phyloP scores from a whole-genome alignment of 2,329 filamentous ascomycete species.

The Ascochyta fabae region DNA sequence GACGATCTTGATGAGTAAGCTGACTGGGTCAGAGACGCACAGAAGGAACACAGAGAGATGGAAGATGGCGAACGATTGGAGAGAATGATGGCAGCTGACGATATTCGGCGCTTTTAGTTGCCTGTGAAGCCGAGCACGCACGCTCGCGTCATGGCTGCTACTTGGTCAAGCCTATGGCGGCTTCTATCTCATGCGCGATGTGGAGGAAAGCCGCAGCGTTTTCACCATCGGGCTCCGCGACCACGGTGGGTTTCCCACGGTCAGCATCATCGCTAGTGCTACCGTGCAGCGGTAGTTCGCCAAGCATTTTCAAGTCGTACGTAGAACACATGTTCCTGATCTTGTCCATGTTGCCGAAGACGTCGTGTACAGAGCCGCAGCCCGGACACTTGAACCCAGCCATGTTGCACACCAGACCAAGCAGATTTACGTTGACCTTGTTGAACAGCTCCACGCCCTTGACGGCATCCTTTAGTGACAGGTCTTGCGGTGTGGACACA shows the following conservation, averaged over 20 bases:
- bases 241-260: slow-evolving; percentile 85
- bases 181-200: slow-evolving; percentile 65
- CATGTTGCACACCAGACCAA: slow-evolving; percentile 74
- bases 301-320: slow-evolving; percentile 78
- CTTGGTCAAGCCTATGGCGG: slow-evolving; percentile 26
- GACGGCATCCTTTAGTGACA: slow-evolving; percentile 89
- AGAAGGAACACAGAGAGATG: no score
- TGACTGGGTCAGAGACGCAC: no score
- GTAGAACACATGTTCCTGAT: slow-evolving; percentile 80
- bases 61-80: no score
- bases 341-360: slow-evolving; percentile 67
- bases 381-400: slow-evolving; percentile 47
- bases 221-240: slow-evolving; percentile 78
- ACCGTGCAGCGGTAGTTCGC: slow-evolving; percentile 86
- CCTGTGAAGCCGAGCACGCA: slow-evolving; percentile 23
- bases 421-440: slow-evolving; percentile 77
- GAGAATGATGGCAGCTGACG: no score
- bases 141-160: slow-evolving; percentile 31
- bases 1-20: no score
- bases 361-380: slow-evolving; percentile 57
- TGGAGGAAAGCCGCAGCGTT: slow-evolving; percentile 74
- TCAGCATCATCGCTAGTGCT: slow-evolving; percentile 88
- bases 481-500: slow-evolving; percentile 90
- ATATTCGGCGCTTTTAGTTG: no score
- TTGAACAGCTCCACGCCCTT: slow-evolving; percentile 93